A percentile compares a stretch with the other conserved stretches of the same genome.
Conservation (phyloP, 1,139 yeast species). For the Geotrichum phurueaensis region DNA sequence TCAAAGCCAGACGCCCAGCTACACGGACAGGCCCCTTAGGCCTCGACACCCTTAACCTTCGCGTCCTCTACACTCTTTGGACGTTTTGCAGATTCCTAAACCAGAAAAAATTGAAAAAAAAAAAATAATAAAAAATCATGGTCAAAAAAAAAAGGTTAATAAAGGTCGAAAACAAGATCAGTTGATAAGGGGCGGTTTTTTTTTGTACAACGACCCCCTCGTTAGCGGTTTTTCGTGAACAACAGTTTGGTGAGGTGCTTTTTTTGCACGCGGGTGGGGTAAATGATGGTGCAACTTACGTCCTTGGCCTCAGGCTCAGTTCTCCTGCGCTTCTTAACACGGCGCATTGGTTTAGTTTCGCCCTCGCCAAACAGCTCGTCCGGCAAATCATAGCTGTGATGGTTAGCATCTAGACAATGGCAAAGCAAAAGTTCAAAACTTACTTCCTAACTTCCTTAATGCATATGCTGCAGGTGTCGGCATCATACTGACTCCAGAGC, state of each 20-base stretch:
- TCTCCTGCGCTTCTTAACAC: conserved; percentile 44
- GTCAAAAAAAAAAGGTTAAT: not conserved
- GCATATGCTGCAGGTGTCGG: conserved; percentile 49
- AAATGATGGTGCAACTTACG: conserved; percentile 1
- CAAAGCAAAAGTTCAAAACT: conserved; percentile 8
- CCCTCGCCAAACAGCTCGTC: conserved; percentile 77
- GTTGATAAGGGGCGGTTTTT: not conserved
- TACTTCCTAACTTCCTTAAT: conserved; percentile 69
- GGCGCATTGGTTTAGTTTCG: conserved; percentile 64
- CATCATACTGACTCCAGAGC: conserved; percentile 61
- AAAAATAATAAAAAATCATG: not conserved
- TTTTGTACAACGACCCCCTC: not conserved
- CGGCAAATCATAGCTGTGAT: conserved; percentile 61
- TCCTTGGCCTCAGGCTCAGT: conserved; percentile 25
- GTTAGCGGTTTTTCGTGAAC: not conserved
- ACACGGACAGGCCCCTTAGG: not conserved
- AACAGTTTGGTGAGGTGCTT: not conserved
- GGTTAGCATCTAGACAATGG: not conserved
- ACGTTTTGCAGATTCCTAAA: conserved; percentile 1
- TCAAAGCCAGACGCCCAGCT: not conserved
- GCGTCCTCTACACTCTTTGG: conserved; percentile 9
- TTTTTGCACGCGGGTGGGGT: not conserved
- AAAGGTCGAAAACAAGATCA: not conserved
- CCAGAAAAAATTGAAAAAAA: not conserved
- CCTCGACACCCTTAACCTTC: conserved; percentile 10